Evolutionary conservation across 148 eudicot species (phyloP).

Genomic region (Camellia granthamiana): DNA sequence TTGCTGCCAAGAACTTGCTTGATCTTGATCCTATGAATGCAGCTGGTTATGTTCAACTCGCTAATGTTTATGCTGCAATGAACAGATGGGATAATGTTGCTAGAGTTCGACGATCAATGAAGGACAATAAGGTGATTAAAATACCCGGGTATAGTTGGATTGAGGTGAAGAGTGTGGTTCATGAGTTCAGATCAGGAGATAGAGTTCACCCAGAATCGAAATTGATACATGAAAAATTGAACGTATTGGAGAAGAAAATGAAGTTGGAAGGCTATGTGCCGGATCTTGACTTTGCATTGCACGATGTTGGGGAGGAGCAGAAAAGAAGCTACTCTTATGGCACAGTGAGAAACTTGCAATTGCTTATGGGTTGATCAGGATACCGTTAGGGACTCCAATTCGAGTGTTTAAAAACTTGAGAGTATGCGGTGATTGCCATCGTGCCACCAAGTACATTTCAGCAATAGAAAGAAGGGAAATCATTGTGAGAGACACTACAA

Average conservation of each 20-base stretch:
- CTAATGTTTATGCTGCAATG: conserved; percentile 55
- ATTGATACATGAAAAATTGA: conserved; percentile 52
- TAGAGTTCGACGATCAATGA: conserved; percentile 55
- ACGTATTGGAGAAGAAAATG: conserved; percentile 58
- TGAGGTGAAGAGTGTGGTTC: conserved; percentile 55
- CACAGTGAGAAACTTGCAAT: conserved; percentile 81
- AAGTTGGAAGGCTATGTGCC: conserved; percentile 61
- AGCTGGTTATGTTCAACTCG: conserved; percentile 71
- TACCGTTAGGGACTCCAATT: conserved; percentile 40
- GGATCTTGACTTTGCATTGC: conserved; percentile 48
- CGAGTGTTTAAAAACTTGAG: conserved; percentile 66
- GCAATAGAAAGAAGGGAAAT: conserved; percentile 62
- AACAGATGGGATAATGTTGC: conserved; percentile 65
- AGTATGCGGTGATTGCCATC: conserved; percentile 74
- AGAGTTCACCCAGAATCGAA: conserved; percentile 48
- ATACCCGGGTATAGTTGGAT: conserved; percentile 76
- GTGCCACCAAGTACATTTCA: conserved; percentile 57
- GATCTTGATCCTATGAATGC: conserved; percentile 48
- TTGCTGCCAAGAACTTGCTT: conserved; percentile 65
- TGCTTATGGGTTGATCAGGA: conserved; percentile 57
- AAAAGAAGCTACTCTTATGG: conserved; percentile 50
- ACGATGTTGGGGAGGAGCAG: conserved; percentile 53
- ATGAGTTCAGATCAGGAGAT: conserved; percentile 71
- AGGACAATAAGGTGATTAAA: conserved; percentile 49
- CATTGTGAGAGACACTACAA: conserved; percentile 59